A percentile compares a stretch with the other conserved stretches of the same genome.
Evolutionary conservation across 2,329 filamentous ascomycete species (phyloP).

Genomic region (Metarhizium humberi): DNA sequence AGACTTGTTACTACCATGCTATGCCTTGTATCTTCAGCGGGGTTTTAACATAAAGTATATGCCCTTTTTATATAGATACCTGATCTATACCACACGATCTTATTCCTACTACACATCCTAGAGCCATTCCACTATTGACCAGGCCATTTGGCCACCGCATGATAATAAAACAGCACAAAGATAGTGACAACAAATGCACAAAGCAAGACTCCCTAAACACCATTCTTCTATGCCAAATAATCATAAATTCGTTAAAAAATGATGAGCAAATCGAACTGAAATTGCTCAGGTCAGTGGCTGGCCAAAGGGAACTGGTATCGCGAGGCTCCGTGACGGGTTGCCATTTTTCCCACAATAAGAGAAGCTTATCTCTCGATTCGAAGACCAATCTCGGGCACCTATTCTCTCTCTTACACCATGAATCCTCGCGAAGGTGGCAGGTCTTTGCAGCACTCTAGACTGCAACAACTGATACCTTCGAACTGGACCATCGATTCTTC

Average conservation of each 20-base stretch:
- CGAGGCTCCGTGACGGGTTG: neutral
- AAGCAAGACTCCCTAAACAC: neutral
- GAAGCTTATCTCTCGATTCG: neutral
- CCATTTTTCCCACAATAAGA: neutral
- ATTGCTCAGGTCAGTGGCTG: too few species aligned
- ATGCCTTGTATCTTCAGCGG: too few species aligned
- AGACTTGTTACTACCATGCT: neutral
- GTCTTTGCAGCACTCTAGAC: neutral
- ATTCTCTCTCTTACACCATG: neutral
- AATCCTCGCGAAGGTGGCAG: neutral
- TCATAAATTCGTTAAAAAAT: neutral
- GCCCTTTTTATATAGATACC: too few species aligned
- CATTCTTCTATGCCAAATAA: neutral
- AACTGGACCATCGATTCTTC: constrained; percentile 15
- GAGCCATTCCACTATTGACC: neutral
- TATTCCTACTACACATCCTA: neutral
- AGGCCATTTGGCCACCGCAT: neutral
- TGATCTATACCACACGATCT: neutral
- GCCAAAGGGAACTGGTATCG: neutral
- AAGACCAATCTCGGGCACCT: neutral
- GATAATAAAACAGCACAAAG: neutral
- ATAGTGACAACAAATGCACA: neutral
- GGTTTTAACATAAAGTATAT: too few species aligned
- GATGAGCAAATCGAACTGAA: neutral
- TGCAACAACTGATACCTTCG: constrained; percentile 11